phyloP scores from a whole-genome alignment of 805 yeast species.

The Candida vaughaniae region DNA sequence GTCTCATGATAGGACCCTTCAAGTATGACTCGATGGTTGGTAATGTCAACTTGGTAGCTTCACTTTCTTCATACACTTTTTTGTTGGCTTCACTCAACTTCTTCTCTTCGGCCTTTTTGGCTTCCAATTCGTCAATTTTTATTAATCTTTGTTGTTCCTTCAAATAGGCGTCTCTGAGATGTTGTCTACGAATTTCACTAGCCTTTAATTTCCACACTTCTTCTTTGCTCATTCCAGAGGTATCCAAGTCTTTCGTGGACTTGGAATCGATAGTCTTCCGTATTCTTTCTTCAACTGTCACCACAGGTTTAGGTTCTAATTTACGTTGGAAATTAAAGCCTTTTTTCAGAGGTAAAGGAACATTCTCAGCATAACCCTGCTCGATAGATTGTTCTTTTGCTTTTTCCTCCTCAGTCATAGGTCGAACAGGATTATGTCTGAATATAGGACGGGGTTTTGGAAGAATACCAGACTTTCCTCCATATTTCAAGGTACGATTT shows the following conservation, averaged over 20 bases:
- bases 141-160: conserved; percentile 52
- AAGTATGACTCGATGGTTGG: conserved; percentile 75
- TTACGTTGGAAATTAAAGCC: conserved; percentile 48
- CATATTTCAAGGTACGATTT: conserved; percentile 49
- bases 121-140: conserved; percentile 34
- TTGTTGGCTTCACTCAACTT: conserved; percentile 21
- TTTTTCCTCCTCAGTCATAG: conserved; percentile 41
- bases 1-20: conserved; percentile 68
- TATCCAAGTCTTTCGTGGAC: conserved; percentile 28
- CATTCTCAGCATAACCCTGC: conserved; percentile 70
- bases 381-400: conserved; percentile 47
- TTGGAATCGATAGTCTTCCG: conserved; percentile 50
- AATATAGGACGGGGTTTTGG: conserved; percentile 77
- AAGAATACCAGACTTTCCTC: conserved; percentile 76
- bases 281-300: conserved; percentile 62
- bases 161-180: conserved; percentile 60
- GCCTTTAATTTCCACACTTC: conserved; percentile 50
- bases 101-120: conserved; percentile 23
- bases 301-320: conserved; percentile 50
- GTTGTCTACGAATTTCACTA: conserved; percentile 70
- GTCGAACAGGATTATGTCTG: conserved; percentile 58
- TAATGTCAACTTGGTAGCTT: conserved; percentile 63
- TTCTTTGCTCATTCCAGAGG: conserved; percentile 23
- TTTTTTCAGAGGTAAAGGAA: conserved; percentile 61
- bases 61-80: conserved; percentile 41